A percentile compares a stretch with the other conserved stretches of the same genome.
Conservation (phyloP, 495 filamentous ascomycete genomes). For the Durotheca rogersii region DNA sequence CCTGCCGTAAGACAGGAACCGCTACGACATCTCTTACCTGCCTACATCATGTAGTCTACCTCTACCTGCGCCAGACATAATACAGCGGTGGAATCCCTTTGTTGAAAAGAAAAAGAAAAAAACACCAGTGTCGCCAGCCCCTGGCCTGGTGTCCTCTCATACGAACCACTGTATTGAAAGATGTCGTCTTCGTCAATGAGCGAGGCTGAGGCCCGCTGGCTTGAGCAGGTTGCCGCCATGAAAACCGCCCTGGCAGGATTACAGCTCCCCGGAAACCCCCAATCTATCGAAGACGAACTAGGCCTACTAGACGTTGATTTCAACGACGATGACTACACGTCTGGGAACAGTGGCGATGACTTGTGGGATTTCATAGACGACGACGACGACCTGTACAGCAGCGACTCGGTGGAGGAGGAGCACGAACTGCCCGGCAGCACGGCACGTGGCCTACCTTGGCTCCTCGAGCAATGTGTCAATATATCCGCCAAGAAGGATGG, state of each 20-base stretch:
- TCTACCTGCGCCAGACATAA: too few species aligned
- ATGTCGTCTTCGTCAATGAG: constrained; percentile 35
- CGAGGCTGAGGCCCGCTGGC: constrained; percentile 43
- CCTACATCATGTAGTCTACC: too few species aligned
- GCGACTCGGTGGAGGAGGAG: constrained; percentile 42
- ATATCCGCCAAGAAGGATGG: constrained; percentile 61
- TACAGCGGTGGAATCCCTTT: too few species aligned
- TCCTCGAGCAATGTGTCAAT: constrained; percentile 62
- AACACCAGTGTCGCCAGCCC: too few species aligned
- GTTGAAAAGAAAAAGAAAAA: too few species aligned
- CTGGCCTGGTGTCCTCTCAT: too few species aligned
- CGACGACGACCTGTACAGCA: constrained; percentile 54
- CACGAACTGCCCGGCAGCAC: constrained; percentile 21
- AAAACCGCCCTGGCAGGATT: constrained; percentile 46
- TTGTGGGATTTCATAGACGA: constrained; percentile 89
- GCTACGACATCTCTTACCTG: too few species aligned
- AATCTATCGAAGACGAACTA: constrained; percentile 10
- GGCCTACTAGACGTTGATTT: constrained; percentile 48
- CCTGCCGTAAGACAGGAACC: too few species aligned
- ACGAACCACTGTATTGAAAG: too few species aligned
- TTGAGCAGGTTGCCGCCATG: constrained; percentile 49
- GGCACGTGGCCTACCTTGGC: constrained; percentile 54
- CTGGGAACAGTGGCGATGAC: constrained; percentile 66
- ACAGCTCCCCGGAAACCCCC: constrained; percentile 27
- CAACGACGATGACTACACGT: constrained; percentile 61